Evolutionary conservation across 2,329 filamentous ascomycete species (phyloP).

Genomic region (Emydomyces testavorans): DNA sequence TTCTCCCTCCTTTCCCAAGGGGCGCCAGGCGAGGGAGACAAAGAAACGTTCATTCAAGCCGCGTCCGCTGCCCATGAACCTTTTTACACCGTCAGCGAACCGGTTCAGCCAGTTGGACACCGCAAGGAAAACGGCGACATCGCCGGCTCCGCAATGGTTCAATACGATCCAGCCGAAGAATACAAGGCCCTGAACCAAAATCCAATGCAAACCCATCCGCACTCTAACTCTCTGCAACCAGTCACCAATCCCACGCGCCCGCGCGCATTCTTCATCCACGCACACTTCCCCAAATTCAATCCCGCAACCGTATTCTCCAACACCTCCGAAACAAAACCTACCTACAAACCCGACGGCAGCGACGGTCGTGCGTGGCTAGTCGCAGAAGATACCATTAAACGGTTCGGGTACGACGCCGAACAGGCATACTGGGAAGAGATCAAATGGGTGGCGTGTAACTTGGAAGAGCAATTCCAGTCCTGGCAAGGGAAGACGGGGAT

Average conservation of each 20-base stretch:
- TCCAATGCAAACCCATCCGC: slow-evolving; percentile 25
- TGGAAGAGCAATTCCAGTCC: slow-evolving; percentile 25
- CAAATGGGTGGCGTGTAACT: slow-evolving; percentile 30
- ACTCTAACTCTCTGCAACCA: slow-evolving; percentile 17
- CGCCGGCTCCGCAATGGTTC: slow-evolving; percentile 31
- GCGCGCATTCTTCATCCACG: slow-evolving; percentile 31
- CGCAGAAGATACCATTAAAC: slow-evolving; percentile 24
- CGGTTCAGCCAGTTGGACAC: slow-evolving; percentile 27
- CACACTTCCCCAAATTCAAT: slow-evolving; percentile 33
- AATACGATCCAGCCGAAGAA: slow-evolving; percentile 29
- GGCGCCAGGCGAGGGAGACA: slow-evolving; percentile 40
- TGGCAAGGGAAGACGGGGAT: slow-evolving; percentile 22
- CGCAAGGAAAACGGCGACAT: slow-evolving; percentile 20
- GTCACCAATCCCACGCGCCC: slow-evolving; percentile 16
- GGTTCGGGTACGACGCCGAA: slow-evolving; percentile 32
- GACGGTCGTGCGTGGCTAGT: slow-evolving; percentile 30
- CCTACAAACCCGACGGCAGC: slow-evolving; percentile 26
- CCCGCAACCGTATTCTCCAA: slow-evolving; percentile 28
- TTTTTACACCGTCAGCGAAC: slow-evolving; percentile 34
- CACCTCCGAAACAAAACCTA: slow-evolving; percentile 30
- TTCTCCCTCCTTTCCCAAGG: slow-evolving; percentile 39
- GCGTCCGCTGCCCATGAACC: slow-evolving; percentile 31
- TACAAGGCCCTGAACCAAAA: slow-evolving; percentile 29
- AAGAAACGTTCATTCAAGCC: slow-evolving; percentile 41
- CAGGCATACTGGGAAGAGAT: slow-evolving; percentile 33